These are phyloP conservation scores for Nakazawaea siamensis DNA, from an alignment of 805 yeast genomes.

Conservation along the genomic window DNA sequence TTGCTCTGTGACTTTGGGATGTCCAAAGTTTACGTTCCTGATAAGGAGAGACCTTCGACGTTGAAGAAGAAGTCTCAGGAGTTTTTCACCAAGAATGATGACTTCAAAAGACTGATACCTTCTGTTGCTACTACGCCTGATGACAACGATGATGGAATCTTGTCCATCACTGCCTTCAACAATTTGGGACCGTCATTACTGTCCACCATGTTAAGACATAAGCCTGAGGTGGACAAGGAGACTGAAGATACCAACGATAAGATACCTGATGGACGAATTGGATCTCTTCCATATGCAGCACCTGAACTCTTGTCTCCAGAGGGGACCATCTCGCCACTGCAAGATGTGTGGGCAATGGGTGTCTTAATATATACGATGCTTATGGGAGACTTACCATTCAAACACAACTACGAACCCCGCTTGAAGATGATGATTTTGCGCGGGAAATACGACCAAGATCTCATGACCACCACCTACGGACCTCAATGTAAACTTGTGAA, in stretches of 20 bases:
- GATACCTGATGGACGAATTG: conserved; percentile 63
- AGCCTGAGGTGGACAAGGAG: conserved; percentile 1
- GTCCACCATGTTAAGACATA: conserved; percentile 10
- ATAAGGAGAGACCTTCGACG: background rate
- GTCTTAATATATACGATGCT: conserved; percentile 67
- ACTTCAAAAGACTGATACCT: background rate
- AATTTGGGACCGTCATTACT: conserved; percentile 22
- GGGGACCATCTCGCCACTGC: conserved; percentile 47
- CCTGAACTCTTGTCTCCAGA: conserved; percentile 70
- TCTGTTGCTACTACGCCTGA: background rate
- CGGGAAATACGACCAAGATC: conserved; percentile 48
- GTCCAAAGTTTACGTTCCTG: conserved; percentile 27
- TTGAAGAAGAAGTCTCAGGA: conserved; percentile 5
- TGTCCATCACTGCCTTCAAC: conserved; percentile 21
- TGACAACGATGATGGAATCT: conserved; percentile 20
- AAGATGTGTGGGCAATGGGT: conserved; percentile 92
- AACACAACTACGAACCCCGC: conserved; percentile 76
- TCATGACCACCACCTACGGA: conserved; percentile 20
- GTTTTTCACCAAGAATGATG: background rate
- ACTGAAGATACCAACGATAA: background rate
- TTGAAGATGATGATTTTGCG: conserved; percentile 63
- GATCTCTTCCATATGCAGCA: conserved; percentile 87
- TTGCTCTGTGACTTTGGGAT: conserved; percentile 88
- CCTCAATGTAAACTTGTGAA: conserved; percentile 11
- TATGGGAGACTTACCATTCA: conserved; percentile 72